Base-by-base conservation (phyloP, 1,284 basidiomycete genomes). In the Cryptococcus sp. region DNA sequence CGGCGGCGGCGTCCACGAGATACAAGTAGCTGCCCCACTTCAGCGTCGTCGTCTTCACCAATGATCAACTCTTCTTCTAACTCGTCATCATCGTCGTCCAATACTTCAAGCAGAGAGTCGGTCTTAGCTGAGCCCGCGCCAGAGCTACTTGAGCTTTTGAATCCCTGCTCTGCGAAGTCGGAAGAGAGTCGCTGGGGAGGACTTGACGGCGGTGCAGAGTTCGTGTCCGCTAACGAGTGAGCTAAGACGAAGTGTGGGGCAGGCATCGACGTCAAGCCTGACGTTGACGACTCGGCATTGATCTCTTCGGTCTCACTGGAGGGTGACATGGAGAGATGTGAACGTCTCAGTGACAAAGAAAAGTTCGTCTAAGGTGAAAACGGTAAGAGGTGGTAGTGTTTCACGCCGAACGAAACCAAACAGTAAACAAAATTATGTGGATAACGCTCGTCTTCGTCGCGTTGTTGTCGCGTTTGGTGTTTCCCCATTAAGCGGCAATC, bases 61-160 rank as follows among this genome's bases (percentile, higher is more conserved):
- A 68, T 63, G 22, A 60, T 48, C 55, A 60, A 47, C 19, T 65
- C 63, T 47, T 60, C 53, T 10, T 60, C 64, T 13, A 58, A 57
- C n/a, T 65, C 56, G 20, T 67, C 64, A 8, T 58, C 57, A n/a
- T 67, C 63, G 45, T 67, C 55, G 48, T 69, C 61, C 57, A 67
- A 47, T 23, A 67, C 51, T 48, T 69, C 65, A 20, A 69, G 54
- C 43, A 56, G 13, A 6, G 63, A 62, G 25, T 62, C 62, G 4
- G 64, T 57, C 17, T 49, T 30, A 52, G 49, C 54, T n/a, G 58
- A 60, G 16, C 55, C 47, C 11, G 49, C 23, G 15, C 48, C 48
- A n/a, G 50, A 52, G 51, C 23, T 45, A 11, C 30, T 19, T 23
- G 55, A 43, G 42, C 39, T 38, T 3, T 8, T 22, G 11, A 25